Base-by-base conservation (phyloP, 441 rosid species). In the Melianthus villosus region DNA sequence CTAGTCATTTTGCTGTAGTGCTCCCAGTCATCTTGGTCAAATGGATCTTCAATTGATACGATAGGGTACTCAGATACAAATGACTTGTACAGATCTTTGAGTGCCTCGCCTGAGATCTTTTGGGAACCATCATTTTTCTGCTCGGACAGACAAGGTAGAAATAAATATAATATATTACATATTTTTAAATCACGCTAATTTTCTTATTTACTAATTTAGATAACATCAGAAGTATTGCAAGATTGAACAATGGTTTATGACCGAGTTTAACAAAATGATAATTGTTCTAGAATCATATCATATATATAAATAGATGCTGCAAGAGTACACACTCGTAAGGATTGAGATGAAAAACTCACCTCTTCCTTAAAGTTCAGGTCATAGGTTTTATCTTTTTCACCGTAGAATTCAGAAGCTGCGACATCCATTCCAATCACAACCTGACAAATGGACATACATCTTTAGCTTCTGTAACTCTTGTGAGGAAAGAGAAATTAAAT, bases 391-490 rank as follows among this genome's bases (percentile, higher is more conserved):
- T 84, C 94, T 15, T 63, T 12, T 36, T 65, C n/a, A n/a, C n/a
- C 65, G 46, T 77, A 89, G 56, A 89, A 89, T 48, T 89, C 96
- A 9, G 98, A 89, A 14, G 98, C 98, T 14, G 98, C 98, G 42
- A 84, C 96, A 44, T 89, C 98, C 98, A 89, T 84, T 42, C 96
- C 98, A 35, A 89, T 84, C 49, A 89, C 94, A 47, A 84, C 93
- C 93, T 87, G 59, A 11, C 12, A 46, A 31, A 46, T 42, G 16
- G 1, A 34, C 8, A 33, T 4, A 33, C 2, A 9, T 12, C 10
- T 0, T 31, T 2, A 31, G 6, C 9, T 5, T 16, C 15, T 2
- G 12, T 18, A 32, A 3, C 15, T 12, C 15, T 16, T 28, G 3
- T 2, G 32, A 10, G 15, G 17, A 1, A n/a, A 32, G 9, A 43